Base-by-base conservation (phyloP, 768 basidiomycete genomes). In the Calocera cornea region DNA sequence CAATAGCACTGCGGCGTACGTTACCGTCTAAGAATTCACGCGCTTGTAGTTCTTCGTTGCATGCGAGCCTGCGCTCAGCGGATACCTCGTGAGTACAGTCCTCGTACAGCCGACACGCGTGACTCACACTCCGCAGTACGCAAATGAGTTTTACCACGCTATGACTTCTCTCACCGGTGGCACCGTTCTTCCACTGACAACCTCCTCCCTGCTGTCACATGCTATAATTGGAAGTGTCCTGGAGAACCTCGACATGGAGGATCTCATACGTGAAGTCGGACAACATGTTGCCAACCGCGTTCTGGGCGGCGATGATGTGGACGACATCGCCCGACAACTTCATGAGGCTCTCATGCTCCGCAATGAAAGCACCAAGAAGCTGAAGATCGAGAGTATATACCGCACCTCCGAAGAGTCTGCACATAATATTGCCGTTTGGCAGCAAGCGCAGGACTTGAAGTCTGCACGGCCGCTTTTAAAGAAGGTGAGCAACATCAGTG, bases 221-320 rank as follows among this genome's bases (percentile, higher is more conserved):
- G 95, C 95, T 34, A 98, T 98, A 68, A 93, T 95, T 67, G 95
- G 94, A 36, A 92, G 91, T 75, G 95, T 97, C 47, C 82, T 98
- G 33, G 95, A 98, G 79, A 97, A 97, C 73, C 86, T 97, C 68
- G 95, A 98, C 76, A 95, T 98, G 95, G 95, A 98, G 73, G 85
- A 93, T 34, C 83, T 98, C 41, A 92, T 98, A 67, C 86, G 87
- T 40, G 95, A 98, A 78, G 94, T 98, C 64, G 95, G 95, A 19
- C 83, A 88, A 68, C 93, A 93, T 10, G 94, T 98, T 8, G 93
- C 94, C 7, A 86, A 91, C 72, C 85, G 95, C 65, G 92, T 98
- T 75, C 83, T 92, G 11, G 90, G 91, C 24, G 91, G 92, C 71
- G 89, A 95, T 76, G 90, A 97, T 72, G 95, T 98, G 22, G 95